A percentile compares a stretch with the other conserved stretches of the same genome.
Conservation (phyloP, 768 basidiomycete genomes). For the Lactarius psammicola region DNA sequence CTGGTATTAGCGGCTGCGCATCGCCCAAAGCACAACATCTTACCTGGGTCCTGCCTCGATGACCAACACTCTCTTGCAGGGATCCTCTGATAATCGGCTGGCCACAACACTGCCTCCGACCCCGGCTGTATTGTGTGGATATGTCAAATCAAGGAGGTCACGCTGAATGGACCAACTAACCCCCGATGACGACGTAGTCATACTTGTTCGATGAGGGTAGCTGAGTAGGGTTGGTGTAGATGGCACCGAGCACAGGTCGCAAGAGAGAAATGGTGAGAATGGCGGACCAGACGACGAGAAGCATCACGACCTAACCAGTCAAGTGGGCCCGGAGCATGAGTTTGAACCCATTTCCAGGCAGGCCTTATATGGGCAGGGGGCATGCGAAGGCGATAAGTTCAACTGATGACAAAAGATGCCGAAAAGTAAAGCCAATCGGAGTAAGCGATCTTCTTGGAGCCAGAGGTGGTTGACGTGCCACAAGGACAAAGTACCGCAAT, state of each 20-base stretch:
- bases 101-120: slow-evolving; percentile 41
- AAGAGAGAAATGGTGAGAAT: background rate
- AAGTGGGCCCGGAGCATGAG: no score
- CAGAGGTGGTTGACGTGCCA: no score
- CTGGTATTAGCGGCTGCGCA: background rate
- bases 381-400: background rate
- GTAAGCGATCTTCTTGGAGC: no score
- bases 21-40: background rate
- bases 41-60: slow-evolving; percentile 30
- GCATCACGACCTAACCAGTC: background rate
- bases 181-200: slow-evolving; percentile 43
- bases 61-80: slow-evolving; percentile 39
- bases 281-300: background rate
- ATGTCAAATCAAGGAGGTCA: background rate
- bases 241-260: background rate
- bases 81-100: slow-evolving; percentile 41
- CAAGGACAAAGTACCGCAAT: no score
- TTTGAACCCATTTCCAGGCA: no score
- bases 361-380: background rate
- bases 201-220: slow-evolving; percentile 30
- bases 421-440: no score
- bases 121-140: slow-evolving; percentile 34
- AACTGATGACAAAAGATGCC: no score
- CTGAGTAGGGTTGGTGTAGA: slow-evolving; percentile 16
- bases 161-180: background rate